Base-by-base conservation (phyloP, 2,329 filamentous ascomycete species). In the Talaromyces sp. region DNA sequence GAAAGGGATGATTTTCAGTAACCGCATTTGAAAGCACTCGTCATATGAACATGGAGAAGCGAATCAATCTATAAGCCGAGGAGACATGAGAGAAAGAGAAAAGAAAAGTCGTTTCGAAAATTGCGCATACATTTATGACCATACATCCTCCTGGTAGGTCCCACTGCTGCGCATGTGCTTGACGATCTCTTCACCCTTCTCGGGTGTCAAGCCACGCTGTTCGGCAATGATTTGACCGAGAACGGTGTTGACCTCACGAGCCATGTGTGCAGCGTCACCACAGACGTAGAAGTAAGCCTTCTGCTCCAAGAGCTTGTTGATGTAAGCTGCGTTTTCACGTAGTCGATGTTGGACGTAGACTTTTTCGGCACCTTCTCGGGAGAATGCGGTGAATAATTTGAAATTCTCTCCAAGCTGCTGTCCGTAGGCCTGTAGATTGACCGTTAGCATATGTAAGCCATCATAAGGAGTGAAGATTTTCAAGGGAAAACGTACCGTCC, bases 281-380 rank as follows among this genome's bases (percentile, higher is more conserved):
- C 96, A 99, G 65, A 99, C 94, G 77, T 99, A 99, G 78, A 99
- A 93, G 80, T 95, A 97, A 5, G 92, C 95, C 74, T 89, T 89
- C 78, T 93, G 84, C 70, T 90, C 84, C 10, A 99, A 84, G 0
- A 99, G 87, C 69, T 94, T 88, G 79, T 96, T 94, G 80, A 99
- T 85, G 72, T 97, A 88, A 72, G 91, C 86, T 66, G 91, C 88
- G 60, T 88, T 85, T 78, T 98, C 92, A 80, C 91, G 90, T 67
- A 99, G 85, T 67, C 91, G 87, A 79, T 99, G 93, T 81, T 99
- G 95, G 24, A 99, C 95, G 75, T 99, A 99, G 43, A 99, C 91
- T 82, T 99, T 99, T 78, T 95, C 85, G 50, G 88, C 78, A 0
- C 86, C 84, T 68, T 97, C 92, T 70, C 95, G 88, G n/a, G 95